A percentile compares a stretch with the other conserved stretches of the same genome.
Conservation (phyloP, 768 basidiomycete species). For the Termitomyces sp. region DNA sequence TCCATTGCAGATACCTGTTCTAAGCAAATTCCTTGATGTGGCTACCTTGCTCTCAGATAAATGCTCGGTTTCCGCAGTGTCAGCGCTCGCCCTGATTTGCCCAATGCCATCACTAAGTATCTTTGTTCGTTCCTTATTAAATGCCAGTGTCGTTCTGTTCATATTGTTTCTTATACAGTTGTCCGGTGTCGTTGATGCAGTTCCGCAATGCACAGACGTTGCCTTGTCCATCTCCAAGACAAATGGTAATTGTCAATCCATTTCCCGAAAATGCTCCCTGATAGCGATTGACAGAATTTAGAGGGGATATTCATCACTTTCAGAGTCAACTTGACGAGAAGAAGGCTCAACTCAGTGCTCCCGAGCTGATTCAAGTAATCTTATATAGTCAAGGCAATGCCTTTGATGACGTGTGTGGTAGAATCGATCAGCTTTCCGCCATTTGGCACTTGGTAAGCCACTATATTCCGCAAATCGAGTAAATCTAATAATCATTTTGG, state of each 20-base stretch:
- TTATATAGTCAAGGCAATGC: background rate
- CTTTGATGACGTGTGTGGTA: constrained; percentile 4
- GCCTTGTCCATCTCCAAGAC: background rate
- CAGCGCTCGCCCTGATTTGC: background rate
- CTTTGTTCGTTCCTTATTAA: background rate
- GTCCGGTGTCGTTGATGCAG: background rate
- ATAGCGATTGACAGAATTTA: background rate
- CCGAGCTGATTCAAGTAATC: background rate
- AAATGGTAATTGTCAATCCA: background rate
- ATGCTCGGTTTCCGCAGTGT: background rate
- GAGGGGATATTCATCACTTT: background rate
- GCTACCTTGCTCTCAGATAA: background rate
- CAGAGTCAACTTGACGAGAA: constrained; percentile 1
- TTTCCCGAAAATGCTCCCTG: background rate
- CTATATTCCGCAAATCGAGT: background rate
- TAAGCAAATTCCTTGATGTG: background rate
- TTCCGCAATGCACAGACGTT: background rate
- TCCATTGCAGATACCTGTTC: background rate
- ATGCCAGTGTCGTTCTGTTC: background rate
- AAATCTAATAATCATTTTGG: too few relatives aligned
- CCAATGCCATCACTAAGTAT: background rate
- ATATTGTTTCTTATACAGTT: background rate
- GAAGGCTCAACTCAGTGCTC: background rate
- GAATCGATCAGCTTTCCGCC: background rate
- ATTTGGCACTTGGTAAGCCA: background rate